Conservation (phyloP, 2,329 filamentous ascomycete genomes). For the Pseudohalonectria lignicola region DNA sequence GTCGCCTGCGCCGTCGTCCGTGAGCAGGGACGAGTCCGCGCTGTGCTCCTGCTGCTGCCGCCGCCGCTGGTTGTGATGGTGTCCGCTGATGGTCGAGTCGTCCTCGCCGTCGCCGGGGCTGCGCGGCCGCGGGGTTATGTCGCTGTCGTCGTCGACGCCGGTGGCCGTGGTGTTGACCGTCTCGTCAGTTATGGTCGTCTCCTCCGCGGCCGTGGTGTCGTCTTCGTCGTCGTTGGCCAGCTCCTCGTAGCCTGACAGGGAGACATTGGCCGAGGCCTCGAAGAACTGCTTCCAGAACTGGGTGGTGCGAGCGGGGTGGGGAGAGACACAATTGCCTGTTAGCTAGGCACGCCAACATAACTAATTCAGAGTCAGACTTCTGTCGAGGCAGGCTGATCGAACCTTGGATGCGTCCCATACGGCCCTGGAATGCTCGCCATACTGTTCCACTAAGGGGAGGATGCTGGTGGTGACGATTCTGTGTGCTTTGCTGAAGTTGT, state of each 20-base stretch:
- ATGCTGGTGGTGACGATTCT: conserved; percentile 92
- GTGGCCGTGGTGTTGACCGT: conserved; percentile 13
- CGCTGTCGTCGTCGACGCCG: too few species aligned
- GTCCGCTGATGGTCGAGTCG: conserved; percentile 29
- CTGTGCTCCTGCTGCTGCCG: conserved; percentile 18
- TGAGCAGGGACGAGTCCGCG: conserved; percentile 55
- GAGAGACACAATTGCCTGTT: neutral
- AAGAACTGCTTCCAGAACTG: conserved; percentile 99
- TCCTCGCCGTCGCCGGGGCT: conserved; percentile 18
- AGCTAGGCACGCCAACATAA: neutral
- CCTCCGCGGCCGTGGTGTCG: conserved; percentile 32
- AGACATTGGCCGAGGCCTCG: conserved; percentile 95
- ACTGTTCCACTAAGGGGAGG: conserved; percentile 85
- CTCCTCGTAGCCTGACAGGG: conserved; percentile 89
- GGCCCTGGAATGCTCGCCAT: conserved; percentile 82
- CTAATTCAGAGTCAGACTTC: neutral
- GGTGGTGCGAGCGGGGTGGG: too few species aligned
- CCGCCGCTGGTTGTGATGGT: too few species aligned
- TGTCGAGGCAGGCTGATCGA: too few species aligned
- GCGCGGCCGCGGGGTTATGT: conserved; percentile 19
- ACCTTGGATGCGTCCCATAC: conserved; percentile 98
- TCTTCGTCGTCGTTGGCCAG: conserved; percentile 54
- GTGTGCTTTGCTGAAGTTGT: conserved; percentile 95
- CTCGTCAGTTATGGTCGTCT: conserved; percentile 46
- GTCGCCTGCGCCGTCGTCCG: conserved; percentile 47